Conservation (phyloP, 495 filamentous ascomycete genomes). For the Penicillium daleae region DNA sequence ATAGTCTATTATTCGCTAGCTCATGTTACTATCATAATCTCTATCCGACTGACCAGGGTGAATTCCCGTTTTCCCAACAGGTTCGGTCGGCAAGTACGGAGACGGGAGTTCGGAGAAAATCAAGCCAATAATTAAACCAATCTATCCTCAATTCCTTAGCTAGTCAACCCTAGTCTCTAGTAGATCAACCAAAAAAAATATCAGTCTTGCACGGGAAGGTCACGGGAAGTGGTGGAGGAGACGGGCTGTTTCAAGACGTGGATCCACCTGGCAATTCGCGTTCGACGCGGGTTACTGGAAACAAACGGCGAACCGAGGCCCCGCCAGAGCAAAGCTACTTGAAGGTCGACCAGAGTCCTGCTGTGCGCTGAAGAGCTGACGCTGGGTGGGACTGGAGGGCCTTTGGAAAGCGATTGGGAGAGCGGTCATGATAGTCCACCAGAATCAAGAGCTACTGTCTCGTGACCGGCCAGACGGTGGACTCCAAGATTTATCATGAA, state of each 20-base stretch:
- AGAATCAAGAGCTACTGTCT: background rate
- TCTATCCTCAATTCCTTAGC: background rate
- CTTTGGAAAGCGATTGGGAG: background rate
- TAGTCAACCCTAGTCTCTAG: too few relatives aligned
- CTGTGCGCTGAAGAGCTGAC: conserved; percentile 1
- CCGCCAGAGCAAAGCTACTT: background rate
- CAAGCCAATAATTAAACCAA: background rate
- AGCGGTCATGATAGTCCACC: background rate
- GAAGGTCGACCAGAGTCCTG: background rate
- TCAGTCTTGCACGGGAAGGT: conserved; percentile 6
- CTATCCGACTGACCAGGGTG: conserved; percentile 3
- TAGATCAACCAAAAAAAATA: background rate
- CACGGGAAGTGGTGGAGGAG: conserved; percentile 18
- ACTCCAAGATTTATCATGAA: conserved; percentile 14
- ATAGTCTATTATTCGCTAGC: conserved; percentile 11
- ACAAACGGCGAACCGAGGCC: conserved; percentile 23
- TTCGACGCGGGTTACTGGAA: conserved; percentile 26
- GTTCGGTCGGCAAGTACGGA: conserved; percentile 4
- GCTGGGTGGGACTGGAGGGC: conserved; percentile 15
- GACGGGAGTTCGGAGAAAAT: conserved; percentile 1
- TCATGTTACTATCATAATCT: background rate
- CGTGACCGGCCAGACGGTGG: too few relatives aligned
- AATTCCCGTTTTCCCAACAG: conserved; percentile 5
- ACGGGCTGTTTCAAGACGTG: conserved; percentile 22
- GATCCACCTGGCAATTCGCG: conserved; percentile 18